Conservation (phyloP, 164 flowering plant genomes). For the Taxillus chinensis region DNA sequence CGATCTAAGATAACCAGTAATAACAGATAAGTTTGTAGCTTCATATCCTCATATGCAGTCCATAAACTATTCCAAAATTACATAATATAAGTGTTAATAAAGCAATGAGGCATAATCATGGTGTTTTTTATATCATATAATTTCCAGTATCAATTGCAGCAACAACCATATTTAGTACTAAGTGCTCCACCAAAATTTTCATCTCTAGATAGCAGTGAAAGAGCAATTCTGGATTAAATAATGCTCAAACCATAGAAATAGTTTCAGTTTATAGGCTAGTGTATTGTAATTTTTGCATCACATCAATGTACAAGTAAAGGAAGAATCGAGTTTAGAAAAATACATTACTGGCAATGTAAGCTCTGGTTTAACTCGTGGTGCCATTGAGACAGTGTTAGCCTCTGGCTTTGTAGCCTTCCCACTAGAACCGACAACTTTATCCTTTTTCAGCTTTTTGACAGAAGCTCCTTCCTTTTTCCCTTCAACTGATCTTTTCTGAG, state of each 20-base stretch:
- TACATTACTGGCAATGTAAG: conserved; percentile 84
- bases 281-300: too few species aligned
- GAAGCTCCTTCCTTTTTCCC: conserved; percentile 81
- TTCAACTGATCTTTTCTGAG: conserved; percentile 73
- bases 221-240: background rate
- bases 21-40: background rate
- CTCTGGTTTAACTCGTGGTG: conserved; percentile 88
- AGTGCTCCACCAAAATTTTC: too few species aligned
- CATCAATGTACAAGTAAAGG: background rate
- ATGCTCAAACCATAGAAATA: too few species aligned
- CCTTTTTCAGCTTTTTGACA: conserved; percentile 77
- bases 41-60: background rate
- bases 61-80: background rate
- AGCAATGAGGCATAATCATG: too few species aligned
- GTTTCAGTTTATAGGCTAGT: too few species aligned
- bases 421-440: conserved; percentile 59
- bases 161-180: too few species aligned
- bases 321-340: conserved; percentile 8
- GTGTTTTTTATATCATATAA: too few species aligned
- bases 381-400: conserved; percentile 32
- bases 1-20: conserved; percentile 33
- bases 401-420: conserved; percentile 63
- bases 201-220: background rate
- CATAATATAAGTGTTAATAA: background rate
- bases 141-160: too few species aligned